These are phyloP conservation scores for Kwoniella shivajii DNA, from an alignment of 1,284 basidiomycete genomes.

Conservation along the genomic window DNA sequence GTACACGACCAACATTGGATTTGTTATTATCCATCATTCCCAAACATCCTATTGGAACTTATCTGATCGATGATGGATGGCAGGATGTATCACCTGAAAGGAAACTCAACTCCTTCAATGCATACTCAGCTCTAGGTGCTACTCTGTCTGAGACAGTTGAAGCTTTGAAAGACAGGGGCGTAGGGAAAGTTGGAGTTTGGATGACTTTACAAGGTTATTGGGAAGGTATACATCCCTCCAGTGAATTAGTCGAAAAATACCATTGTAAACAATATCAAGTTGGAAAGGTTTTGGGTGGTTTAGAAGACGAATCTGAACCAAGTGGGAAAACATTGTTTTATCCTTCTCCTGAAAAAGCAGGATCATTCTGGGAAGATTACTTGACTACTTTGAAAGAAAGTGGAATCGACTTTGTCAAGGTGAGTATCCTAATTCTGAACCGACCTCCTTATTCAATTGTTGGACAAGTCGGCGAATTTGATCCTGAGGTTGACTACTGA, in stretches of 20 bases:
- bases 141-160: constrained; percentile 24
- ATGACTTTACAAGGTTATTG: constrained; percentile 44
- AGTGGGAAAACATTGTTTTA: constrained; percentile 19
- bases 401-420: constrained; percentile 43
- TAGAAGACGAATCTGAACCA: constrained; percentile 4
- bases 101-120: constrained; percentile 21
- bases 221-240: constrained; percentile 34
- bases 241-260: constrained; percentile 29
- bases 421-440: constrained; percentile 12
- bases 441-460: background rate
- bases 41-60: constrained; percentile 31
- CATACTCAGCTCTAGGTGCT: constrained; percentile 18
- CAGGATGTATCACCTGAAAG: constrained; percentile 21
- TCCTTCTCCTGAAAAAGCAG: constrained; percentile 30
- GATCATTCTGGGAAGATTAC: constrained; percentile 41
- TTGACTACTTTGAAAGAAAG: constrained; percentile 27
- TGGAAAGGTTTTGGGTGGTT: constrained; percentile 4
- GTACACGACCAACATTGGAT: constrained; percentile 19
- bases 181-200: constrained; percentile 40
- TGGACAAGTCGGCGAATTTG: too few relatives aligned
- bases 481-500: too few relatives aligned
- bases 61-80: constrained; percentile 49
- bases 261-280: constrained; percentile 21
- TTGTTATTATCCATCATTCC: constrained; percentile 25
- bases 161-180: constrained; percentile 19